These are phyloP conservation scores for Xylariaceae sp. DNA, from an alignment of 2,329 filamentous ascomycete genomes.

Conservation along the genomic window DNA sequence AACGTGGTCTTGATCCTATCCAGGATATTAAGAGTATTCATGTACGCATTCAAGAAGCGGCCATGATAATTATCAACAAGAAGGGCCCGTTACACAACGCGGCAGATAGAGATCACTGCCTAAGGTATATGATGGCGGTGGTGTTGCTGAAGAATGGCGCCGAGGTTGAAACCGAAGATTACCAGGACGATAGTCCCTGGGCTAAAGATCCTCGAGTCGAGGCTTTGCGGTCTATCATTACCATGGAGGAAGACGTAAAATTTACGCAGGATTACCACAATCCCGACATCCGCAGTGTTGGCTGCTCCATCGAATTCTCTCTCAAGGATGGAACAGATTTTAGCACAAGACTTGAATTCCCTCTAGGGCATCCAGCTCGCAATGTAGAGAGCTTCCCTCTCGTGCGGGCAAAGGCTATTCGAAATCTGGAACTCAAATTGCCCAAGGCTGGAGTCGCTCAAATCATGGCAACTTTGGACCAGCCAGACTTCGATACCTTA, in stretches of 20 bases:
- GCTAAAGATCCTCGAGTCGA: slow-evolving; percentile 26
- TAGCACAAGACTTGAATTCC: slow-evolving; percentile 19
- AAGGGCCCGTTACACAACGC: slow-evolving; percentile 30
- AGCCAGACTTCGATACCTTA: slow-evolving; percentile 9
- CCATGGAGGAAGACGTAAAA: slow-evolving; percentile 27
- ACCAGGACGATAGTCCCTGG: slow-evolving; percentile 29
- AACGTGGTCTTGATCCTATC: slow-evolving; percentile 15
- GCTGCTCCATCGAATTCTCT: slow-evolving; percentile 19
- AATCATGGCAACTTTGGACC: slow-evolving; percentile 16
- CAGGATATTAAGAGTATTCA: slow-evolving; percentile 28
- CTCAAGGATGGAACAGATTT: slow-evolving; percentile 23
- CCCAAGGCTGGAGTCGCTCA: slow-evolving; percentile 5
- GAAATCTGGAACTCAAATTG: slow-evolving; percentile 22
- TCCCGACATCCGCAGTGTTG: slow-evolving; percentile 25
- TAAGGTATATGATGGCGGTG: slow-evolving; percentile 33
- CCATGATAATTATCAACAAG: slow-evolving; percentile 35
- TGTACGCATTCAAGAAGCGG: slow-evolving; percentile 24
- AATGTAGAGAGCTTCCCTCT: slow-evolving; percentile 18
- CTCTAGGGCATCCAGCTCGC: slow-evolving; percentile 21
- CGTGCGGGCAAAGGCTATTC: slow-evolving; percentile 23
- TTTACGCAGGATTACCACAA: slow-evolving; percentile 31
- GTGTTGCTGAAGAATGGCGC: slow-evolving; percentile 27
- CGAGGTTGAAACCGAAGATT: slow-evolving; percentile 25
- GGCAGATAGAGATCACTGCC: slow-evolving; percentile 34
- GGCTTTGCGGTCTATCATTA: slow-evolving; percentile 23